phyloP scores from a whole-genome alignment of 345 rosid genomes.

The Eucalyptus viminalis region DNA sequence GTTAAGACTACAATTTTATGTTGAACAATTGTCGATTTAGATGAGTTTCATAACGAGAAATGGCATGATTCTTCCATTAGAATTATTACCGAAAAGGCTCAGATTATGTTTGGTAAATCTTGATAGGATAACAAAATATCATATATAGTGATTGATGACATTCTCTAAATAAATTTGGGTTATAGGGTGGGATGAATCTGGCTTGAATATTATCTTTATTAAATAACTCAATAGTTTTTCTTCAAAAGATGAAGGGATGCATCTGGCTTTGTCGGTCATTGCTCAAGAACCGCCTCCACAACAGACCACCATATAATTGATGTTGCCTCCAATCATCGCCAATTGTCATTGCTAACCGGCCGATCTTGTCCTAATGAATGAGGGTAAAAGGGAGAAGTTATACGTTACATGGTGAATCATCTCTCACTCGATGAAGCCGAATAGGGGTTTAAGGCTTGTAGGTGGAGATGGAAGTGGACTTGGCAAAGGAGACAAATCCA shows the following conservation, averaged over 20 bases:
- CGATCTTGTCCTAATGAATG: rapidly evolving
- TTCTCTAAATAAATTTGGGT: too few species aligned
- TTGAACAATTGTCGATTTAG: not conserved
- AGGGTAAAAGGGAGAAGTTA: not conserved
- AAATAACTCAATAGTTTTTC: not conserved
- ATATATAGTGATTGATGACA: rapidly evolving
- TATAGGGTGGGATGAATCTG: not conserved
- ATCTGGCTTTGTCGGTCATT: rapidly evolving
- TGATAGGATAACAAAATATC: not conserved
- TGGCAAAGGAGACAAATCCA: not conserved
- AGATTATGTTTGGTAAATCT: not conserved
- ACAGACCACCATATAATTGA: rapidly evolving
- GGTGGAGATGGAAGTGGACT: not conserved
- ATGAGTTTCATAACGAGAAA: rapidly evolving
- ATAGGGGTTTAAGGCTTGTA: rapidly evolving
- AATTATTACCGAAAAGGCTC: rapidly evolving
- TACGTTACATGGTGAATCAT: rapidly evolving
- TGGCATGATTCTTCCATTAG: not conserved
- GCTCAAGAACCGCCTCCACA: not conserved
- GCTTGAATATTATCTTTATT: not conserved
- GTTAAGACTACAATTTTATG: not conserved
- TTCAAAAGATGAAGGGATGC: not conserved
- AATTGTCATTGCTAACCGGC: rapidly evolving
- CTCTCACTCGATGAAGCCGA: not conserved
- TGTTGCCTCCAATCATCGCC: not conserved